These are phyloP conservation scores for Botrytis sinoallii DNA, from an alignment of 2,329 filamentous ascomycete species.

Conservation along the genomic window DNA sequence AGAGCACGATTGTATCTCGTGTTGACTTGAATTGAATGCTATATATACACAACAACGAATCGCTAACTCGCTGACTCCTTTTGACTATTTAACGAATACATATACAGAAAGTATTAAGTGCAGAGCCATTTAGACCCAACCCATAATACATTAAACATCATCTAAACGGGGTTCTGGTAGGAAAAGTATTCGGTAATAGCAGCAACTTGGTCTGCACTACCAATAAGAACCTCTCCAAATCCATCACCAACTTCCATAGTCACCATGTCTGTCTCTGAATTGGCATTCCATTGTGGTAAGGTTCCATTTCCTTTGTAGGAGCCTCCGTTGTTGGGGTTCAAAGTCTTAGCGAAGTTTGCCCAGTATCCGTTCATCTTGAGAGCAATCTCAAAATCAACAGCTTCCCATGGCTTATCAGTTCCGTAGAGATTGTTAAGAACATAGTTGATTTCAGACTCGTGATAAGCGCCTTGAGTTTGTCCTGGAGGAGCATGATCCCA, in stretches of 20 bases:
- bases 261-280: neutral
- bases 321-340: conserved; percentile 57
- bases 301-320: neutral
- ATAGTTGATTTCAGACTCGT: conserved; percentile 37
- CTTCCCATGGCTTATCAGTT: conserved; percentile 31
- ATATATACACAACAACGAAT: neutral
- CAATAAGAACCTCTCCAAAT: neutral
- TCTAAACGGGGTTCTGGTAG: neutral
- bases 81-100: neutral
- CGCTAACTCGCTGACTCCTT: neutral
- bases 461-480: conserved; percentile 31
- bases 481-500: conserved; percentile 36
- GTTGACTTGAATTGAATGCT: neutral
- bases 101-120: neutral
- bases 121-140: neutral
- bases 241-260: conserved; percentile 9
- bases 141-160: neutral
- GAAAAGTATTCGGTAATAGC: conserved; percentile 2
- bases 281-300: neutral
- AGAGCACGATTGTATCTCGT: neutral
- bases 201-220: neutral
- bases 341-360: conserved; percentile 65
- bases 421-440: conserved; percentile 36
- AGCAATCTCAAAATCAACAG: conserved; percentile 34
- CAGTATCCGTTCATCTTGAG: conserved; percentile 60